These are phyloP conservation scores for Olyra latifolia DNA, from an alignment of 176 grass and related monocot genomes.

Conservation along the genomic window DNA sequence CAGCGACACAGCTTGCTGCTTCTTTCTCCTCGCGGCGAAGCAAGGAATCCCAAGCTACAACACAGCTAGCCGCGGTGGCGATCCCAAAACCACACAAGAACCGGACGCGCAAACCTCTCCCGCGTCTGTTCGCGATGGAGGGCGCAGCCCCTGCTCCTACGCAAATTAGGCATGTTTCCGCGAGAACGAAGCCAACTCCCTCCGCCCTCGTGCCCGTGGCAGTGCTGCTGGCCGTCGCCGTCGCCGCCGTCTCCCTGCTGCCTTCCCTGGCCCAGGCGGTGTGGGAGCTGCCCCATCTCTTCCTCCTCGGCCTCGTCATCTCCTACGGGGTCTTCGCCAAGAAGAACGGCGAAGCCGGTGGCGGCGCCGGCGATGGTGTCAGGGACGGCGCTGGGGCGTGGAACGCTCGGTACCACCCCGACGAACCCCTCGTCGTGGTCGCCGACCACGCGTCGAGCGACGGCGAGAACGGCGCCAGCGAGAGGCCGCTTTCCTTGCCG, in stretches of 20 bases:
- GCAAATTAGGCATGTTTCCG: constrained; percentile 8
- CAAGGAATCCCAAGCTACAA: constrained; percentile 44
- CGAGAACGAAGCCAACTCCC: background rate
- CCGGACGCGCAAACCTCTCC: background rate
- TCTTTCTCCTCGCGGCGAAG: constrained; percentile 41
- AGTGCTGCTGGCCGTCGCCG: constrained; percentile 46
- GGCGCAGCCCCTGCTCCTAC: background rate
- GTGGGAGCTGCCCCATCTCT: constrained; percentile 72
- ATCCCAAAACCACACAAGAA: constrained; percentile 35
- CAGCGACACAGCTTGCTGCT: background rate
- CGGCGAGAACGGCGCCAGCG: constrained; percentile 13
- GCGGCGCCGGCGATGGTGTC: background rate
- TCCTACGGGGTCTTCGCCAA: constrained; percentile 65
- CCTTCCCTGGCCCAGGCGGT: constrained; percentile 54
- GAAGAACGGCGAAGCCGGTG: constrained; percentile 12
- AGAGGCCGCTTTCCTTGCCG: constrained; percentile 54
- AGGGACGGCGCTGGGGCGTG: constrained; percentile 37
- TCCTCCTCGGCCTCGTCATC: constrained; percentile 69
- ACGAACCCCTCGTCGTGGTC: constrained; percentile 58
- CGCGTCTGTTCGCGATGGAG: constrained; percentile 29
- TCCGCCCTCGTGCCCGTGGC: constrained; percentile 40
- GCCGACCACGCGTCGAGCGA: constrained; percentile 33
- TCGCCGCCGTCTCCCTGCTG: constrained; percentile 45
- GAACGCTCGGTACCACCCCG: constrained; percentile 57
- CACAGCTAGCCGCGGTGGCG: background rate